Evolutionary conservation across 306 rosid species (phyloP), one percentile per base, ranked within the genome.

Genomic region (Vicia faba): DNA sequence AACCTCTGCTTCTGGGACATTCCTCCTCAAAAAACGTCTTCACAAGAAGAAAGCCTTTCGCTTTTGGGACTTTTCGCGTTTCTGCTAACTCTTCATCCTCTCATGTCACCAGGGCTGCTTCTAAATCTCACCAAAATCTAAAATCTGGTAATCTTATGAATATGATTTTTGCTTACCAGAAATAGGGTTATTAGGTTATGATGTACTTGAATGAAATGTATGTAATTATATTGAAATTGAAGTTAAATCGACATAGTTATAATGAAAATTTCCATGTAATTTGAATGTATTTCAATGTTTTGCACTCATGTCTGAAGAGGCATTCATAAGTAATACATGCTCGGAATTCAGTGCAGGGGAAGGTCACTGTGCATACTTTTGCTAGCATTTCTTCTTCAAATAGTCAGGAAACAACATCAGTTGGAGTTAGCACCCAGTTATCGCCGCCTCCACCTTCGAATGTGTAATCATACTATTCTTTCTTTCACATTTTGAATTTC

Each of bases 351-450:
- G 78, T 66, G 85, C 79, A 64, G 83, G 85, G 66, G 66, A 89
- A 73, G 84, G 67, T 77, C 73, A 61, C 26, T 61, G 56, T 33
- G 75, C 71, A 65, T 16, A 76, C 11, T 36, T 93, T 93, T 72
- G 96, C 97, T 5, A 80, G 95, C 75, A 75, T 90, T 75, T 84
- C 96, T 80, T 87, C 93, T 50, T 83, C 97, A 36, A 85, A 54
- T 26, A 72, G 66, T 74, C 77, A 77, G 68, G 88, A 80, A 66
- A 79, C 96, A 48, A 79, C 97, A 53, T 86, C 97, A 13, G 73
- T 88, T 80, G 97, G 92, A 63, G 87, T 83, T 80, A 91, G 57
- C 45, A 95, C 99, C 23, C 95, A 75, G 51, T 28, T 75, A 31
- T 68, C 91, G 62, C 87, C 95, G 36, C 84, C 99, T 55, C 88